Evolutionary conservation across 2,329 filamentous ascomycete species (phyloP).

Genomic region (Fusarium keratoplasticum): DNA sequence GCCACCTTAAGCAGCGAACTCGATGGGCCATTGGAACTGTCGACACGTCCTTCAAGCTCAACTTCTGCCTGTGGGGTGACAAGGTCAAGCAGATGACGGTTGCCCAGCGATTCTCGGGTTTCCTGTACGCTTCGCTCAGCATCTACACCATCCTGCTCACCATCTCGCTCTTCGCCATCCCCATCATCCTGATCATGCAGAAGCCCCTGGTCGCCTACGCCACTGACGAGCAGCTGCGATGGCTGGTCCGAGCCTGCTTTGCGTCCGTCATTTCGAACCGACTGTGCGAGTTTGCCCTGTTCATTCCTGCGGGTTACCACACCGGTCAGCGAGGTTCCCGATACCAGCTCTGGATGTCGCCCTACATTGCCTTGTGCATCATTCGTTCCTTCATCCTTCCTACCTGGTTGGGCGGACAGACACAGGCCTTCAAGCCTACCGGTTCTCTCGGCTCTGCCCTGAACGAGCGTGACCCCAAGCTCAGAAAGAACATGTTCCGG

Average conservation of each 20-base stretch:
- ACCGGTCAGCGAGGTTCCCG: slow-evolving; percentile 67
- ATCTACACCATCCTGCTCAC: slow-evolving; percentile 67
- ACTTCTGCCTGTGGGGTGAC: slow-evolving; percentile 68
- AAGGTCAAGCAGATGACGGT: slow-evolving; percentile 64
- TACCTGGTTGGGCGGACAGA: slow-evolving; percentile 68
- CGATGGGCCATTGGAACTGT: slow-evolving; percentile 68
- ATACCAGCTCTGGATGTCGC: slow-evolving; percentile 72
- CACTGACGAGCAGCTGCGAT: slow-evolving; percentile 64
- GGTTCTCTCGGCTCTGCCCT: slow-evolving; percentile 67
- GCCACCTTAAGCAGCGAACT: slow-evolving; percentile 68
- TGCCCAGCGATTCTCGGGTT: slow-evolving; percentile 69
- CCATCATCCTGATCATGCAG: slow-evolving; percentile 68
- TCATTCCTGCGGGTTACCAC: slow-evolving; percentile 68
- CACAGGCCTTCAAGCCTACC: slow-evolving; percentile 70
- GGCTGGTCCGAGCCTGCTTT: slow-evolving; percentile 68
- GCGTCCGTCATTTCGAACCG: slow-evolving; percentile 62
- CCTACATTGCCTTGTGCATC: slow-evolving; percentile 69
- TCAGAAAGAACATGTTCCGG: slow-evolving; percentile 63
- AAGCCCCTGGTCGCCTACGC: slow-evolving; percentile 68
- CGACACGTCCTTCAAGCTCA: slow-evolving; percentile 69
- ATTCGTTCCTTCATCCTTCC: slow-evolving; percentile 69
- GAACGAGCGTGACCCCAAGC: slow-evolving; percentile 67
- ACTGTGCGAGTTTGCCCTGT: slow-evolving; percentile 69
- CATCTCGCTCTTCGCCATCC: slow-evolving; percentile 68
- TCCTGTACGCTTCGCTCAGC: slow-evolving; percentile 66